Conservation (phyloP, 2,329 filamentous ascomycete genomes). For the Helotiales sp. region DNA sequence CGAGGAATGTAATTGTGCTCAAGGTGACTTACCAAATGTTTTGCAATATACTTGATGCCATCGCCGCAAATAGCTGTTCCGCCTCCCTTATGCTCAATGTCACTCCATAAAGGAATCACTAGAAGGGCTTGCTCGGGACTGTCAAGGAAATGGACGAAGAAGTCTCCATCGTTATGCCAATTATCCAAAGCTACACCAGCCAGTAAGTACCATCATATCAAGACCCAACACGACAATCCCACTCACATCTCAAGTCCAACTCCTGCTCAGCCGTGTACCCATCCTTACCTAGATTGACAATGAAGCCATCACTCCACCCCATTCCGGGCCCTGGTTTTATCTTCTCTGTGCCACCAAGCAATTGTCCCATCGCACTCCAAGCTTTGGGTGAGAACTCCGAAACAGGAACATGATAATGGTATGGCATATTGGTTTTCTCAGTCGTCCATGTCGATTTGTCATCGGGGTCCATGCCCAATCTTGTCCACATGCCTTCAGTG, state of each 20-base stretch:
- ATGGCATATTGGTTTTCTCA: conserved; percentile 64
- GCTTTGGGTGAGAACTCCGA: conserved; percentile 61
- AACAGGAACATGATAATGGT: conserved; percentile 54
- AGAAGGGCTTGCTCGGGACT: conserved; percentile 68
- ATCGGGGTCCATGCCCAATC: conserved; percentile 62
- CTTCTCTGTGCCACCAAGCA: conserved; percentile 62
- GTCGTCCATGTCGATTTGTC: conserved; percentile 67
- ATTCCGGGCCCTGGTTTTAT: conserved; percentile 44
- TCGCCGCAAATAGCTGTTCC: conserved; percentile 65
- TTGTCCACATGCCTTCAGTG: conserved; percentile 57
- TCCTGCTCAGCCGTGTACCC: conserved; percentile 50
- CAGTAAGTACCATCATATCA: neutral
- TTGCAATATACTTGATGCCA: conserved; percentile 57
- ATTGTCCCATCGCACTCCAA: conserved; percentile 65
- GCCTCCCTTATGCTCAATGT: conserved; percentile 60
- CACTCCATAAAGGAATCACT: conserved; percentile 67
- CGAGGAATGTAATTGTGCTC: neutral
- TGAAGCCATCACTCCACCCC: conserved; percentile 66
- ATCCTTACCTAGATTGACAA: conserved; percentile 66
- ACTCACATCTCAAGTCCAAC: conserved; percentile 41
- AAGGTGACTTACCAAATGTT: conserved; percentile 44
- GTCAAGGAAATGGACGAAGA: conserved; percentile 72
- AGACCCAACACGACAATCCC: neutral
- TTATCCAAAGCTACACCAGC: conserved; percentile 8
- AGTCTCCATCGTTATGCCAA: conserved; percentile 71